Percentiles rank a stretch among this genome's conserved stretches.
These are phyloP conservation scores for Syncephalastrum contaminatum DNA, from an alignment of 371 early-diverging fungal species.

Conservation along the genomic window DNA sequence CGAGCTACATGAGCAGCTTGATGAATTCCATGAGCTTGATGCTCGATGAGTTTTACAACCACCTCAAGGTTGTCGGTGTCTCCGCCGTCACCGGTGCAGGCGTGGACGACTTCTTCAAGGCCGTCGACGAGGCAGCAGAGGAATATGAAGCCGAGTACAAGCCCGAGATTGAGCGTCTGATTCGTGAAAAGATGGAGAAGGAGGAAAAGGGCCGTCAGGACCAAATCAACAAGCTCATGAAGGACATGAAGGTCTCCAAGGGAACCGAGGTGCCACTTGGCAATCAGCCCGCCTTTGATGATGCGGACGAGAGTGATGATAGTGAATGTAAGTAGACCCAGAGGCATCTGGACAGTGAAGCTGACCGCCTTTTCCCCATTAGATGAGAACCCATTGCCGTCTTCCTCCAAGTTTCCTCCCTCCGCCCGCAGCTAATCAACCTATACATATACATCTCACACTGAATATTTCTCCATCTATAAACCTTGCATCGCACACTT, in stretches of 20 bases:
- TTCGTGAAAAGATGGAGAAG: conserved; percentile 57
- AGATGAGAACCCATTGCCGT: conserved; percentile 34
- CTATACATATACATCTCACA: too few relatives aligned
- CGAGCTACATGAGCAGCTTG: conserved; percentile 88
- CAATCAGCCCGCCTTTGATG: conserved; percentile 16
- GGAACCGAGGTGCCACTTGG: conserved; percentile 43
- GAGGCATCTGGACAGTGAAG: background rate
- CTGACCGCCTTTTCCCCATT: background rate
- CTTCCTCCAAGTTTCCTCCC: conserved; percentile 44
- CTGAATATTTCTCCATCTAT: too few relatives aligned
- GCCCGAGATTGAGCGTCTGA: conserved; percentile 74
- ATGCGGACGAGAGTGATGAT: conserved; percentile 38
- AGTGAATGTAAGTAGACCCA: conserved; percentile 24
- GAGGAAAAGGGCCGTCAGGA: conserved; percentile 49
- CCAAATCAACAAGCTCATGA: conserved; percentile 59
- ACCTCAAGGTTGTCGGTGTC: conserved; percentile 86
- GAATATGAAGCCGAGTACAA: conserved; percentile 88
- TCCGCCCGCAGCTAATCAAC: conserved; percentile 12
- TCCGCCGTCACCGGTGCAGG: conserved; percentile 96
- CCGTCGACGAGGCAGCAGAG: conserved; percentile 77
- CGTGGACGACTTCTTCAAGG: conserved; percentile 88
- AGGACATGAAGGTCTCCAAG: conserved; percentile 56
- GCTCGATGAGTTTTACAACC: conserved; percentile 98
- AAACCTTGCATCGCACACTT: too few relatives aligned
- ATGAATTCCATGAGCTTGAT: conserved; percentile 96